Conservation (phyloP, 2,329 filamentous ascomycete genomes). For the Dothidotthia symphoricarpi region DNA sequence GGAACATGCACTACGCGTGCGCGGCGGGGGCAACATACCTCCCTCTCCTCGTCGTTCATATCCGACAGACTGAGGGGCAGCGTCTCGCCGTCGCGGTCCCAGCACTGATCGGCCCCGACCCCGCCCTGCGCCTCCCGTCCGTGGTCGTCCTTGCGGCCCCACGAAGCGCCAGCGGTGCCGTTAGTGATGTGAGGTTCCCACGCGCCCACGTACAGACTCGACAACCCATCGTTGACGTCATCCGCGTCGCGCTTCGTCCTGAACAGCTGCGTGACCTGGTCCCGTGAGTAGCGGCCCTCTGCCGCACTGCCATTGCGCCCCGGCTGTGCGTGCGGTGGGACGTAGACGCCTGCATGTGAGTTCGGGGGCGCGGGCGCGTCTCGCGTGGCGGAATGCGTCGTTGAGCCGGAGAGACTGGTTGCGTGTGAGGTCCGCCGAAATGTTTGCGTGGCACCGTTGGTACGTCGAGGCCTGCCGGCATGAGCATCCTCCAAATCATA, state of each 20-base stretch:
- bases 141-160: constrained; percentile 74
- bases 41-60: constrained; percentile 67
- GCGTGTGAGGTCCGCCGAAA: constrained; percentile 64
- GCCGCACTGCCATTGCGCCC: constrained; percentile 57
- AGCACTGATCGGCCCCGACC: constrained; percentile 91
- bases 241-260: constrained; percentile 56
- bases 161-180: constrained; percentile 57
- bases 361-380: constrained; percentile 26
- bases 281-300: constrained; percentile 70
- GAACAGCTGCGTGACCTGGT: constrained; percentile 75
- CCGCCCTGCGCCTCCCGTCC: constrained; percentile 70
- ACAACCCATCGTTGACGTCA: constrained; percentile 59
- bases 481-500: constrained; percentile 13
- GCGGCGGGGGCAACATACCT: constrained; percentile 48
- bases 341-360: constrained; percentile 53
- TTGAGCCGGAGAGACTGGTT: constrained; percentile 50
- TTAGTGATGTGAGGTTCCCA: constrained; percentile 78
- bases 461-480: constrained; percentile 57
- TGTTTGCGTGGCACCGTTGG: constrained; percentile 66
- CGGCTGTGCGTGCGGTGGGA: constrained; percentile 60
- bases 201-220: constrained; percentile 67
- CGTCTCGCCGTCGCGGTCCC: constrained; percentile 71
- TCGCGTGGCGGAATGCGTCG: constrained; percentile 34
- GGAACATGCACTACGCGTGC: constrained; percentile 5
- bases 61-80: constrained; percentile 71